phyloP scores from a whole-genome alignment of 2,329 filamentous ascomycete genomes.

The Aspergillaceae sp. region DNA sequence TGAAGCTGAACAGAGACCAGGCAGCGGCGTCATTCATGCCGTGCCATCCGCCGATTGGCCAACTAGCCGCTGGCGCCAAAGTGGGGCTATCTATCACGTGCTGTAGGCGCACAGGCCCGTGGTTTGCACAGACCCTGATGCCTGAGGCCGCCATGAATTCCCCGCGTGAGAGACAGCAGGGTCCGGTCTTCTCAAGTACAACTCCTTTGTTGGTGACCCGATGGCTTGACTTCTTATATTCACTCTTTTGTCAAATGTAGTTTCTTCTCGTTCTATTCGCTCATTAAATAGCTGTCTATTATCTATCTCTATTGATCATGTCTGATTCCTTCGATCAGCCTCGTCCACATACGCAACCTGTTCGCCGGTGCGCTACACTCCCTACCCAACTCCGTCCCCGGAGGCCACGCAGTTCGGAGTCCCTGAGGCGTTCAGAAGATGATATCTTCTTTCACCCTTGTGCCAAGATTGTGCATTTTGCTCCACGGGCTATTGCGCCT shows the following conservation, averaged over 20 bases:
- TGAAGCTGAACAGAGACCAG: neutral
- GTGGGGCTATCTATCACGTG: neutral
- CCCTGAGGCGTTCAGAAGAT: slow-evolving; percentile 25
- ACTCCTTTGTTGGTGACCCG: neutral
- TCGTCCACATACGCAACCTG: slow-evolving; percentile 17
- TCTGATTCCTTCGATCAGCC: slow-evolving; percentile 22
- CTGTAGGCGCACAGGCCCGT: neutral
- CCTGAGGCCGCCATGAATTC: neutral
- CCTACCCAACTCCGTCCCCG: slow-evolving; percentile 26
- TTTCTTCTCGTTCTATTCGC: slow-evolving; percentile 1
- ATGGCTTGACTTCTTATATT: neutral
- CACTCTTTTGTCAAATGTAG: slow-evolving; percentile 11
- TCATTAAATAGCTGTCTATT: neutral
- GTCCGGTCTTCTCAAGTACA: too few relatives aligned
- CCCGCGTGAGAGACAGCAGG: neutral
- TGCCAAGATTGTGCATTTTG: slow-evolving; percentile 63
- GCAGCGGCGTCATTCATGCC: neutral
- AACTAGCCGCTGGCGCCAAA: slow-evolving; percentile 8
- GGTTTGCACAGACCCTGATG: neutral
- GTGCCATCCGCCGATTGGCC: slow-evolving; percentile 4
- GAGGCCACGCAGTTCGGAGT: slow-evolving; percentile 20
- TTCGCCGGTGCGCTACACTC: slow-evolving; percentile 30
- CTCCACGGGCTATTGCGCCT: slow-evolving; percentile 30
- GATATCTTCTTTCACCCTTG: slow-evolving; percentile 63
- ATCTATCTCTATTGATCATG: slow-evolving; percentile 18